These are phyloP conservation scores for Rhododendron griersonianum DNA, from an alignment of 148 eudicot genomes.

Conservation along the genomic window DNA sequence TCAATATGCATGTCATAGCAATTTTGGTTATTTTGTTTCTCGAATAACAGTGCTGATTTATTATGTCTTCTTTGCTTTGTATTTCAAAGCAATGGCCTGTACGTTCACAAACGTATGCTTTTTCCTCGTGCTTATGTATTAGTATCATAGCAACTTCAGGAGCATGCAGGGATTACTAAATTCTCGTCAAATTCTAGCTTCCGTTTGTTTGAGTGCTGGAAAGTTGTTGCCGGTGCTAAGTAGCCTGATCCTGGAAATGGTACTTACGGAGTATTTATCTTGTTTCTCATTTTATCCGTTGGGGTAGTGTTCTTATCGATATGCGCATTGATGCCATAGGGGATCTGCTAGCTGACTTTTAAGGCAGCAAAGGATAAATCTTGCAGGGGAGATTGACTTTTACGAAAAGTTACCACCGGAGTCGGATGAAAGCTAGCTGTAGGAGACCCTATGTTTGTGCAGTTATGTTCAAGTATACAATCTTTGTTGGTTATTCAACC, in stretches of 20 bases:
- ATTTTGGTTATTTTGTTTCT: neutral
- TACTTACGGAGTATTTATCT: constrained; percentile 23
- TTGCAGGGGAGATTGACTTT: constrained; percentile 83
- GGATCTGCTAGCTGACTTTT: constrained; percentile 40
- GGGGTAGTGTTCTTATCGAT: too few species aligned
- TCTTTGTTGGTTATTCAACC: neutral
- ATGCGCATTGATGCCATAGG: too few species aligned
- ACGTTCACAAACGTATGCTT: neutral
- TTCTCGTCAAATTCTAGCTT: constrained; percentile 78
- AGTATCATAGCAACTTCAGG: constrained; percentile 35
- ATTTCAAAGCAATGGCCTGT: neutral
- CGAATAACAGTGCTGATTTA: neutral
- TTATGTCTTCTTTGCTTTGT: neutral
- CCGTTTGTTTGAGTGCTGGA: constrained; percentile 85
- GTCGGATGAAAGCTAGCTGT: constrained; percentile 74
- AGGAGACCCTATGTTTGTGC: constrained; percentile 92
- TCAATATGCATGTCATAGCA: neutral
- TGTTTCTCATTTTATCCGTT: too few species aligned
- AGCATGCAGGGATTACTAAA: constrained; percentile 82
- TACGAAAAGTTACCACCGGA: constrained; percentile 75
- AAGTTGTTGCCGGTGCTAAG: constrained; percentile 78
- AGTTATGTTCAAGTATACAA: constrained; percentile 72
- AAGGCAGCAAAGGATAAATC: constrained; percentile 55
- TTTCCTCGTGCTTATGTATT: neutral
- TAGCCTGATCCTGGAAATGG: constrained; percentile 86